These are phyloP conservation scores for Carpinus viminea DNA, from an alignment of 306 rosid species.

Conservation along the genomic window DNA sequence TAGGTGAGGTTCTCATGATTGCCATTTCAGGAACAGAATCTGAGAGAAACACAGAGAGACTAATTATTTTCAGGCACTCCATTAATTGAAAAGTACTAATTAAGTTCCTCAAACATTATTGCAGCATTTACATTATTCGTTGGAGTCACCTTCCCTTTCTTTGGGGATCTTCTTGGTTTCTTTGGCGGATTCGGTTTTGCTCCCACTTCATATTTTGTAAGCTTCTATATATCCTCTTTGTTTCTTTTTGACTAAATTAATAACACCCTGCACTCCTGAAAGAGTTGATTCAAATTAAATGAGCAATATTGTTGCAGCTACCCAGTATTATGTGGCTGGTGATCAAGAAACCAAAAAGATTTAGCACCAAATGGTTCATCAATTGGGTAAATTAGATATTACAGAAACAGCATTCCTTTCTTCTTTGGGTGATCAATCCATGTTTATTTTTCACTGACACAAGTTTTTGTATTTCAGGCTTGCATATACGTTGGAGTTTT, in stretches of 20 bases:
- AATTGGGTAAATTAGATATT: slow-evolving; percentile 66
- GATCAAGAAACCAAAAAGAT: slow-evolving; percentile 85
- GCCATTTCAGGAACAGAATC: background rate
- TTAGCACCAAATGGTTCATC: slow-evolving; percentile 75
- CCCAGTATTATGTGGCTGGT: slow-evolving; percentile 89
- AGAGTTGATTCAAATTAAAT: background rate
- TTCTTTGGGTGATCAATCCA: slow-evolving; percentile 2
- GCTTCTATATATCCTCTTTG: background rate
- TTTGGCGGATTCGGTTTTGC: slow-evolving; percentile 96
- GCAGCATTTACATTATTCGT: slow-evolving; percentile 74
- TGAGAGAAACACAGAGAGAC: background rate
- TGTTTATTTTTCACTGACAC: background rate
- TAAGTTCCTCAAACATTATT: slow-evolving; percentile 19
- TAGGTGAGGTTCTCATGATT: slow-evolving; percentile 47
- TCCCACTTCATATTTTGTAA: slow-evolving; percentile 83
- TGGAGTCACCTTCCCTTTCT: slow-evolving; percentile 90
- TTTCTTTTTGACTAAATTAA: background rate
- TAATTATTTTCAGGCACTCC: background rate
- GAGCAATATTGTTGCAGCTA: slow-evolving; percentile 50
- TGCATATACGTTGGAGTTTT: slow-evolving; percentile 69
- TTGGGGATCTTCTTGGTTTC: slow-evolving; percentile 96
- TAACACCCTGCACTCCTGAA: background rate
- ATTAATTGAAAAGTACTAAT: background rate
- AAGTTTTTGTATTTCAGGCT: slow-evolving; percentile 41
- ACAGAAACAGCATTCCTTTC: slow-evolving; percentile 6